phyloP scores from a whole-genome alignment of 2,329 filamentous ascomycete species.

The Emmonsiellopsis sp. region DNA sequence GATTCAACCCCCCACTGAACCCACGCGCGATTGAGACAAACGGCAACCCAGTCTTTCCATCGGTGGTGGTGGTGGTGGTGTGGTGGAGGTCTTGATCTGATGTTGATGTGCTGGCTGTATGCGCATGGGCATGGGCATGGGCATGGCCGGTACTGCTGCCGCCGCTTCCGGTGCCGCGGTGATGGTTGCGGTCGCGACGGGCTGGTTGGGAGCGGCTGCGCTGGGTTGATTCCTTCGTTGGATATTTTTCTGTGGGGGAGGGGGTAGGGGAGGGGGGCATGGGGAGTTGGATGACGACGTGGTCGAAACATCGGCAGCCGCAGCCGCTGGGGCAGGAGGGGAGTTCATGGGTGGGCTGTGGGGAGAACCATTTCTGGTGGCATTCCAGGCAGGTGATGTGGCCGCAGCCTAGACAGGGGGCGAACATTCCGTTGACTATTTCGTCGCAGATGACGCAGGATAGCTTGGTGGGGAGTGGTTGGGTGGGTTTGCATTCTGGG shows the following conservation, averaged over 20 bases:
- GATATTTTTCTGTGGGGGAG: constrained; percentile 12
- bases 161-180: neutral
- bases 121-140: too few relatives aligned
- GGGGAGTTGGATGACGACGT: constrained; percentile 24
- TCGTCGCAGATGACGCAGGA: constrained; percentile 38
- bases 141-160: too few relatives aligned
- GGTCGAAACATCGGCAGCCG: constrained; percentile 37
- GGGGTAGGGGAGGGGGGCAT: constrained; percentile 17
- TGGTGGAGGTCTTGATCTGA: constrained; percentile 21
- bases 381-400: constrained; percentile 40
- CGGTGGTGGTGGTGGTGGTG: too few relatives aligned
- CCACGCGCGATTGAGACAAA: constrained; percentile 34
- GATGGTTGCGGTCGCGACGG: constrained; percentile 6
- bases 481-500: constrained; percentile 26
- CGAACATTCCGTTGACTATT: constrained; percentile 34
- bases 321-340: constrained; percentile 38
- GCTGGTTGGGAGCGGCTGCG: constrained; percentile 5
- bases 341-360: constrained; percentile 11
- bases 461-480: constrained; percentile 25
- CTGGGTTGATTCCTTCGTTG: neutral
- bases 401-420: constrained; percentile 40
- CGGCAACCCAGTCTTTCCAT: constrained; percentile 28
- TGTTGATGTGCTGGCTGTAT: neutral
- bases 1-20: constrained; percentile 33
- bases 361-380: constrained; percentile 34